Evolutionary conservation across 1,139 yeast species (phyloP).

Genomic region (Magnusiomyces fungicola): DNA sequence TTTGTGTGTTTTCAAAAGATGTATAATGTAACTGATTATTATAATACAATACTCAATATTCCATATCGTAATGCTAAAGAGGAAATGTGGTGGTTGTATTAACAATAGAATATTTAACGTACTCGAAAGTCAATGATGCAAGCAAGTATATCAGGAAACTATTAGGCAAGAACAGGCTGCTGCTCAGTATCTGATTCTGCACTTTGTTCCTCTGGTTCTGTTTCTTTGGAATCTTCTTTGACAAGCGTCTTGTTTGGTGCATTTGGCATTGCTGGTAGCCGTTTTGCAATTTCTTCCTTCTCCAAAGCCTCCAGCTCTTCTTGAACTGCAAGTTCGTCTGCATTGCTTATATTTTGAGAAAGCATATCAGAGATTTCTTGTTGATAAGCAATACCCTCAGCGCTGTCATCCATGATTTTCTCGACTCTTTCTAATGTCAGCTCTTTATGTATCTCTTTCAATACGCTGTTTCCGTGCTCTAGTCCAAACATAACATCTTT

Average conservation of each 20-base stretch:
- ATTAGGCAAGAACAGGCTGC: slow-evolving; percentile 1
- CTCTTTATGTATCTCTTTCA: slow-evolving; percentile 68
- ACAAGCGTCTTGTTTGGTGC: slow-evolving; percentile 3
- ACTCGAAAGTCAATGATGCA: too few relatives aligned
- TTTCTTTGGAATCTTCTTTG: slow-evolving; percentile 1
- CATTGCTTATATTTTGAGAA: slow-evolving; percentile 40
- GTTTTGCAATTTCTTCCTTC: slow-evolving; percentile 33
- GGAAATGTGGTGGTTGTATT: too few relatives aligned
- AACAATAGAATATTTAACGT: too few relatives aligned
- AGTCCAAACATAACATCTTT: slow-evolving; percentile 76
- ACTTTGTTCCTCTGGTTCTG: neutral
- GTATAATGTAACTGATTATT: too few relatives aligned
- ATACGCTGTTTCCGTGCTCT: slow-evolving; percentile 68
- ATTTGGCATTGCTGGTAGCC: slow-evolving; percentile 18
- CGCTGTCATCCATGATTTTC: slow-evolving; percentile 71
- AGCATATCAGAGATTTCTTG: slow-evolving; percentile 47
- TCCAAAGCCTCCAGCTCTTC: slow-evolving; percentile 51
- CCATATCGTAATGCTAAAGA: too few relatives aligned
- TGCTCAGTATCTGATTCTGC: neutral
- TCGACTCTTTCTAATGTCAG: slow-evolving; percentile 77
- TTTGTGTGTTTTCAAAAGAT: too few relatives aligned
- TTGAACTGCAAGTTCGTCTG: slow-evolving; percentile 61
- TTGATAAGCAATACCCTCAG: slow-evolving; percentile 74
- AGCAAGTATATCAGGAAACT: neutral
- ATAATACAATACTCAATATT: too few relatives aligned